A percentile compares a stretch with the other conserved stretches of the same genome.
Conservation (phyloP, 257 asterid genomes). For the Sherardia arvensis region DNA sequence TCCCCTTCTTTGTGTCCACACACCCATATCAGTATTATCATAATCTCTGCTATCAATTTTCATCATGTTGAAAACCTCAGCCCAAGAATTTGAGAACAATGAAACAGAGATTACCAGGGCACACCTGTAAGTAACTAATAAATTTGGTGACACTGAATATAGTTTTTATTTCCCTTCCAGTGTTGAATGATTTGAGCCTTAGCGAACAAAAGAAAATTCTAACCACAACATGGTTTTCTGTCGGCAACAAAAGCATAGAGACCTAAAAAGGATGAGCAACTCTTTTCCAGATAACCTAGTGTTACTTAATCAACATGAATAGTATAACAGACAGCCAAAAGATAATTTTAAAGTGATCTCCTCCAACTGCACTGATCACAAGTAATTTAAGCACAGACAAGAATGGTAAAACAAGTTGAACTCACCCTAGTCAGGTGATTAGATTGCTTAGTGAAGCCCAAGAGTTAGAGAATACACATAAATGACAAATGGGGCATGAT, state of each 20-base stretch:
- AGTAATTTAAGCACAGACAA: neutral
- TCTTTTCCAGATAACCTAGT: neutral
- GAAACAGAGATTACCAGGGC: neutral
- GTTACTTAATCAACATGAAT: neutral
- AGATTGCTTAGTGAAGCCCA: neutral
- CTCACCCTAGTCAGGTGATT: neutral
- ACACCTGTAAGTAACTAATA: neutral
- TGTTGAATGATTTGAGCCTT: neutral
- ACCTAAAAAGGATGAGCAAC: neutral
- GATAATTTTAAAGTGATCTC: neutral
- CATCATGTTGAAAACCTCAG: neutral
- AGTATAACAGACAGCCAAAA: neutral
- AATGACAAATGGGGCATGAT: neutral
- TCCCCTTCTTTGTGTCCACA: neutral
- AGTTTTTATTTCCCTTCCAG: too few relatives aligned
- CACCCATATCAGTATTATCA: neutral
- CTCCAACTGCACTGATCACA: neutral
- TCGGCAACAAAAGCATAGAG: neutral
- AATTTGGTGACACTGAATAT: too few relatives aligned
- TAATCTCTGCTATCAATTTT: neutral
- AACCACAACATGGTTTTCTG: neutral
- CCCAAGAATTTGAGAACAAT: neutral
- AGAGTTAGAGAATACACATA: neutral
- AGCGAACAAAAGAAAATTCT: neutral
- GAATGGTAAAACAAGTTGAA: neutral